Evolutionary conservation across 2,329 filamentous ascomycete species (phyloP).

Genomic region (Aplosporella prunicola): DNA sequence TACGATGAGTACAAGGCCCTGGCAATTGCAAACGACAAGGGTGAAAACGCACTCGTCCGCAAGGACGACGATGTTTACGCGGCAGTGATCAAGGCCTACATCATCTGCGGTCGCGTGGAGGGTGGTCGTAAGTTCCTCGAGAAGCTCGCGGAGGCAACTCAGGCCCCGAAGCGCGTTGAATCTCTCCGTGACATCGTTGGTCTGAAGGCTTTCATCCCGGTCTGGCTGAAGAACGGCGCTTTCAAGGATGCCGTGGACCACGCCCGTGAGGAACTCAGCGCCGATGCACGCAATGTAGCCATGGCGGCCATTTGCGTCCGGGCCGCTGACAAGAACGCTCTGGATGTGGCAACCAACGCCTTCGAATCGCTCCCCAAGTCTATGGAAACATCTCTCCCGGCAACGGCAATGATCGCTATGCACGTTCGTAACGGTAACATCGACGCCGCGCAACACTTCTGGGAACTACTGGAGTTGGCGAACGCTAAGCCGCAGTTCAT

Average conservation of each 20-base stretch:
- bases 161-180: constrained; percentile 41
- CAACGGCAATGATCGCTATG: constrained; percentile 77
- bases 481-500: constrained; percentile 60
- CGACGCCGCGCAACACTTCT: constrained; percentile 66
- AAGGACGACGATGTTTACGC: constrained; percentile 82
- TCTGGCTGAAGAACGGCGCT: constrained; percentile 60
- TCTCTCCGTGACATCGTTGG: constrained; percentile 65
- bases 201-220: constrained; percentile 66
- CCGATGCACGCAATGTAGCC: constrained; percentile 49
- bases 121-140: constrained; percentile 79
- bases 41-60: constrained; percentile 57
- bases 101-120: constrained; percentile 67
- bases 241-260: constrained; percentile 66
- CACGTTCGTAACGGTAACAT: constrained; percentile 77
- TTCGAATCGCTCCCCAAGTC: constrained; percentile 42
- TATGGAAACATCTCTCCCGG: constrained; percentile 40
- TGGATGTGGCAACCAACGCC: constrained; percentile 53
- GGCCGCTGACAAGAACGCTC: constrained; percentile 71
- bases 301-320: constrained; percentile 65
- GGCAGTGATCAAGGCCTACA: constrained; percentile 81
- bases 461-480: constrained; percentile 59
- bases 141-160: constrained; percentile 57
- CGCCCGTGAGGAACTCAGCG: constrained; percentile 54
- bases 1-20: constrained; percentile 91
- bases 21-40: constrained; percentile 75